Evolutionary conservation across 2,329 filamentous ascomycete species (phyloP), one percentile per base, ranked within the genome.

Genomic region (Aureobasidium subglaciale): DNA sequence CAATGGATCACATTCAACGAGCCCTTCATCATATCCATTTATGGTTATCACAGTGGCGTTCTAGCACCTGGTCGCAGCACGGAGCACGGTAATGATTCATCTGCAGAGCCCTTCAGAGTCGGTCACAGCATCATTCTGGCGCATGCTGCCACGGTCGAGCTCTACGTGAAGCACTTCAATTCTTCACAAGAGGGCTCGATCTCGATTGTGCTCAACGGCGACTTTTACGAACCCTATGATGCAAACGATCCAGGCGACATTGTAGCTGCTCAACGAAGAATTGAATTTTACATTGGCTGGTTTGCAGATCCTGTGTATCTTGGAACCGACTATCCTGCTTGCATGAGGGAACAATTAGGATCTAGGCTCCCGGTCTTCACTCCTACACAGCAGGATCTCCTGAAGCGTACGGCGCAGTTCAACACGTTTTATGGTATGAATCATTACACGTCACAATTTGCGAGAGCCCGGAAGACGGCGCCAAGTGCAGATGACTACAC

Each of bases 231-330:
- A 56, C 70, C 71, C 59, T 70, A 67, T 55, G 63, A 68, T 34
- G 67, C 69, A 6, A 54, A 64, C 40, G 67, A 63, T 11, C 58
- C 62, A 10, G 68, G 58, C 3, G 68, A 71, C 45, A 64, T 62
- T 0, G 49, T 55, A 1, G 67, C 70, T 10, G 63, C 65, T 0
- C 59, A 65, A 25, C 63, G 68, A 13, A 61, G 61, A 7, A 66
- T 65, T 59, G 68, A 71, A 58, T 52, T 40, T 29, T 11, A 22
- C 2, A 16, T 52, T 18, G 75, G 70, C 0, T 70, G 70, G 59
- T 76, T 76, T 59, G 68, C 65, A 4, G 68, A 73, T 37, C 73
- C 73, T 2, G 69, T 71, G n/a, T 78, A 73, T 74, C 69, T 37
- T 13, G 24, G 20, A 11, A 65, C 72, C 45, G 73, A 77, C 56